Base-by-base conservation (phyloP, 306 rosid genomes). In the Medicago ruthenica region DNA sequence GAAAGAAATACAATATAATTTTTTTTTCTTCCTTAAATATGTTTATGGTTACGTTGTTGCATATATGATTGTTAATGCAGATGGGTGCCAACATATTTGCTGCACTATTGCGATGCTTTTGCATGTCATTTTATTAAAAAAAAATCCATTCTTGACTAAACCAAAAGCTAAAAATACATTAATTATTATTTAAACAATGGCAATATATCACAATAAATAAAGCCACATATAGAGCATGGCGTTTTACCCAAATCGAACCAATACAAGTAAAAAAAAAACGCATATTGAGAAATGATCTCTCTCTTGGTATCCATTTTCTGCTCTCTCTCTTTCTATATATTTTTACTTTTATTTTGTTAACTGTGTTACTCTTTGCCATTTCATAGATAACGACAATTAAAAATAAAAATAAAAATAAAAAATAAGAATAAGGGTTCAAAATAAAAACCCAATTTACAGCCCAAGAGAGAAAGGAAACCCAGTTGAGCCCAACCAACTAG, bases 391-490 rank as follows among this genome's bases (percentile, higher is more conserved):
- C 36, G 21, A n/a, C 6, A 65, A 41, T 20, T 10, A 7, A 15
- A 27, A 27, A 27, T 27, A 27, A 27, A 27, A 27, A 11, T 22
- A 41, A 58, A 20, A 20, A 7, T 17, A 5, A 31, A 21, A 57
- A 9, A 24, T 12, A 34, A 6, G 37, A 42, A 57, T 10, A 4
- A 1, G 14, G 47, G 39, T 12, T 39, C n/a, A 76, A 70, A 1
- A 3, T 15, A 11, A 1, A 62, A 63, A 8, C 53, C 64, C 12
- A 76, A 36, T 55, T 77, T 84, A 93, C 41, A 93, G n/a, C 5
- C 92, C 96, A 71, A 90, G 92, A 48, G 89, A 62, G 75, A 82
- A 92, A 8, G 97, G 98, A 64, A 91, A 92, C 0, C 92, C 91
- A 1, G 97, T 88, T 0, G 86, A 82, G 53, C 69, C 53, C 81